Conservation (phyloP, 2,329 filamentous ascomycete genomes). For the Cryphonectria nitschkei region DNA sequence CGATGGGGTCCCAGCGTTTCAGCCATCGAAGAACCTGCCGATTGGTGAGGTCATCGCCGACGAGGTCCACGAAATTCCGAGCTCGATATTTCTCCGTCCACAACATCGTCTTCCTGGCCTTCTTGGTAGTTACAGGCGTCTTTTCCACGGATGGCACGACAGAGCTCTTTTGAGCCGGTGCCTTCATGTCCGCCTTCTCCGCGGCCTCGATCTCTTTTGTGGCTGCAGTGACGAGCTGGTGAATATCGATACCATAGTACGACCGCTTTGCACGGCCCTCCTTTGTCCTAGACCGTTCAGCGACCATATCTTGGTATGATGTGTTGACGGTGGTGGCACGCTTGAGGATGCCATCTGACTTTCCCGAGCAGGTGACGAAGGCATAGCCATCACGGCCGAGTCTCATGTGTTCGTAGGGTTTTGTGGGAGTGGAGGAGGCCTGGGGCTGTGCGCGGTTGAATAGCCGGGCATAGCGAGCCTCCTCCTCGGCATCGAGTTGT, state of each 20-base stretch:
- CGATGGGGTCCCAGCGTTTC: slow-evolving; percentile 89
- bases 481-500: slow-evolving; percentile 18
- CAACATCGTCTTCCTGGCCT: slow-evolving; percentile 60
- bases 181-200: slow-evolving; percentile 34
- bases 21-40: slow-evolving; percentile 89
- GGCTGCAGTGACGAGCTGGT: slow-evolving; percentile 76
- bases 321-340: slow-evolving; percentile 51
- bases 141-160: slow-evolving; percentile 50
- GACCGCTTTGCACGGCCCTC: slow-evolving; percentile 71
- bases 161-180: slow-evolving; percentile 34
- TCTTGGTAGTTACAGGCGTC: slow-evolving; percentile 39
- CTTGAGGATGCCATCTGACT: slow-evolving; percentile 57
- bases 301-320: slow-evolving; percentile 70
- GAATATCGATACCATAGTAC: slow-evolving; percentile 94
- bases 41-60: slow-evolving; percentile 94
- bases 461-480: slow-evolving; percentile 31
- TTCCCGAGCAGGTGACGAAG: slow-evolving; percentile 61
- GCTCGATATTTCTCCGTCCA: slow-evolving; percentile 99
- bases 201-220: slow-evolving; percentile 57
- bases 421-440: slow-evolving; percentile 20
- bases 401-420: slow-evolving; percentile 27
- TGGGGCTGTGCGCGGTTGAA: slow-evolving; percentile 31
- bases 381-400: slow-evolving; percentile 40
- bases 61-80: slow-evolving; percentile 86
- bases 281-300: slow-evolving; percentile 67